Evolutionary conservation across 257 asterid species (phyloP), one percentile per base, ranked within the genome.

Genomic region (Ilex aquifolium): DNA sequence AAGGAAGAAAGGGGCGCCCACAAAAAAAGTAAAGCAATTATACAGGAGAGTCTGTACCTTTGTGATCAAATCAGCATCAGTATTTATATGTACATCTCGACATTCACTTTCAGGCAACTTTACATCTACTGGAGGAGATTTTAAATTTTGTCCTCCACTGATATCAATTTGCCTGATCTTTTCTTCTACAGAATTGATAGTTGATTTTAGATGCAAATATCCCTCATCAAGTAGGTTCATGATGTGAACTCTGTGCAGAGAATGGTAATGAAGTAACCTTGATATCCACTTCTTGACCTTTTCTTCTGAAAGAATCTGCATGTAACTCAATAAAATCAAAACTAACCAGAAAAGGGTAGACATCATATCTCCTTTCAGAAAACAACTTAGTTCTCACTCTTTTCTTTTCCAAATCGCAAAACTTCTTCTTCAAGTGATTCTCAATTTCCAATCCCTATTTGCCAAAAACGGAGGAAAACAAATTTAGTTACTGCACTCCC

Each of bases 391-490:
- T 58, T 65, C 89, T 69, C 81, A 92, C 99, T 56, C 76, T 82
- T 72, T 75, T 82, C 81, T 80, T 87, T 82, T 92, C 89, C 72
- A 84, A 65, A 63, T 73, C 63, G 39, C 64, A 57, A 63, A 89
- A 82, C 77, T 76, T 82, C 77, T 84, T 85, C 90, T 89, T 84
- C 80, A 92, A 67, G 80, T 89, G 97, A 66, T 79, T 82, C 79
- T 92, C 99, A 59, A 92, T 77, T 73, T 87, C 94, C 82, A 92
- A 72, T 56, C 99, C 99, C 99, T 92, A 69, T 64, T 67, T 40
- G 74, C 64, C 61, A 76, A 61, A 65, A 65, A 44, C 53, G 51
- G 57, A 53, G 15, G 5, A 53, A 53, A 10, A 53, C 10, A 49
- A 49, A 4, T 49, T 12, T 3, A 12, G 10, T 0, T 49, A 12